Evolutionary conservation across 225 moss, liverwort and hornwort species (phyloP).

Genomic region (Climacium dendroides): DNA sequence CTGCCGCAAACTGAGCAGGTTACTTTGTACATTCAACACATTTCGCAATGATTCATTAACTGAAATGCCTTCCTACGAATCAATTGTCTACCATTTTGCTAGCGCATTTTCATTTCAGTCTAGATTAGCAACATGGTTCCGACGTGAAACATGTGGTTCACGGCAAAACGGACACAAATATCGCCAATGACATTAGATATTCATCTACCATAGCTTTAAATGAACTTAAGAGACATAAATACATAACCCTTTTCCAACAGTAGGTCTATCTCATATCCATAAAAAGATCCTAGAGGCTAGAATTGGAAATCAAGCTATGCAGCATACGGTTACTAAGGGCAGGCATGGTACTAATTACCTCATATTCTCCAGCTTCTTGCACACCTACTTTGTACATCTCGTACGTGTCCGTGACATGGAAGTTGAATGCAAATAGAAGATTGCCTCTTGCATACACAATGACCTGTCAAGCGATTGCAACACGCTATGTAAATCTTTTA

Average conservation of each 20-base stretch:
- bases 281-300: neutral
- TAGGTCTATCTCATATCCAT: neutral
- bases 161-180: neutral
- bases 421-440: slow-evolving; percentile 84
- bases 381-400: slow-evolving; percentile 96
- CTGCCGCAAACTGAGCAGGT: neutral
- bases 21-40: neutral
- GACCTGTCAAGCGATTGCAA: slow-evolving; percentile 26
- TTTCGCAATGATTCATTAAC: neutral
- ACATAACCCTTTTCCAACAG: neutral
- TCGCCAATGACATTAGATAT: neutral
- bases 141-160: neutral
- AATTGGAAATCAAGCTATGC: neutral
- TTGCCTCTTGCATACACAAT: slow-evolving; percentile 67
- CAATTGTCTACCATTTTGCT: neutral
- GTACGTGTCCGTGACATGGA: slow-evolving; percentile 67
- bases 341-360: slow-evolving; percentile 30
- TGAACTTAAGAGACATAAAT: neutral
- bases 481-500: neutral
- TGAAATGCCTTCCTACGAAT: neutral
- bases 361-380: slow-evolving; percentile 78
- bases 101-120: neutral
- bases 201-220: neutral
- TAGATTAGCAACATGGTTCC: neutral
- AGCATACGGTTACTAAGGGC: neutral